Percentiles rank a stretch among this genome's conserved stretches.
phyloP scores from a whole-genome alignment of 768 basidiomycete species.

The Cystofilobasidium macerans region DNA sequence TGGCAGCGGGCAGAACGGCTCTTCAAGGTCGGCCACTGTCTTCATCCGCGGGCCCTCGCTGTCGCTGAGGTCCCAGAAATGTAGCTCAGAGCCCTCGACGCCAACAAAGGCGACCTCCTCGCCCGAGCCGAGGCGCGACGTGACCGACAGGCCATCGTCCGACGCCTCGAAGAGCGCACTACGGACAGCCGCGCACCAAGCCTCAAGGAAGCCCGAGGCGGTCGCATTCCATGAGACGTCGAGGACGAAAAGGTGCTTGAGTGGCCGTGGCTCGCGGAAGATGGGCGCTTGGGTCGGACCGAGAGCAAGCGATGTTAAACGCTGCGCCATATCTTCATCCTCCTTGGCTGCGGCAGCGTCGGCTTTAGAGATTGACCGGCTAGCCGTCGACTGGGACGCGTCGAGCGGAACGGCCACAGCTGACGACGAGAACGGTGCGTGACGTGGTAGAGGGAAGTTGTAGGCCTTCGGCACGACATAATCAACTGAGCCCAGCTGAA shows the following conservation, averaged over 20 bases:
- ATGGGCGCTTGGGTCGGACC: conserved; percentile 28
- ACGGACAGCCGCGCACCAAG: conserved; percentile 55
- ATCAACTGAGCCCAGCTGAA: conserved; percentile 83
- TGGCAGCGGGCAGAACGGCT: background rate
- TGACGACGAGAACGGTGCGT: conserved; percentile 26
- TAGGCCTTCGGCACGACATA: conserved; percentile 73
- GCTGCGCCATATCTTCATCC: conserved; percentile 21
- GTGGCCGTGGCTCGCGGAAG: conserved; percentile 40
- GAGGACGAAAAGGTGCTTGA: conserved; percentile 74
- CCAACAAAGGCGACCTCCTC: conserved; percentile 62
- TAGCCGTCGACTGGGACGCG: conserved; percentile 45
- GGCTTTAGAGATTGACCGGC: conserved; percentile 4
- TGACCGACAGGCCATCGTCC: conserved; percentile 38
- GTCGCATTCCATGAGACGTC: conserved; percentile 67
- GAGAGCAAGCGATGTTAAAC: conserved; percentile 21
- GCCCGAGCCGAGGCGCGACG: conserved; percentile 29
- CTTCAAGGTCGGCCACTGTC: background rate
- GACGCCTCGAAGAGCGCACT: conserved; percentile 47
- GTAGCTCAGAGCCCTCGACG: conserved; percentile 58
- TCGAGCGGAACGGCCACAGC: conserved; percentile 30
- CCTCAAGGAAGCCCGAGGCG: conserved; percentile 55
- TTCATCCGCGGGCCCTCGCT: conserved; percentile 22
- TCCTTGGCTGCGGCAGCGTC: conserved; percentile 13
- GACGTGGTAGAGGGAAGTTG: conserved; percentile 48
- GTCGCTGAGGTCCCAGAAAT: conserved; percentile 79